phyloP scores from a whole-genome alignment of 257 asterid genomes.

The Misopates orontium region DNA sequence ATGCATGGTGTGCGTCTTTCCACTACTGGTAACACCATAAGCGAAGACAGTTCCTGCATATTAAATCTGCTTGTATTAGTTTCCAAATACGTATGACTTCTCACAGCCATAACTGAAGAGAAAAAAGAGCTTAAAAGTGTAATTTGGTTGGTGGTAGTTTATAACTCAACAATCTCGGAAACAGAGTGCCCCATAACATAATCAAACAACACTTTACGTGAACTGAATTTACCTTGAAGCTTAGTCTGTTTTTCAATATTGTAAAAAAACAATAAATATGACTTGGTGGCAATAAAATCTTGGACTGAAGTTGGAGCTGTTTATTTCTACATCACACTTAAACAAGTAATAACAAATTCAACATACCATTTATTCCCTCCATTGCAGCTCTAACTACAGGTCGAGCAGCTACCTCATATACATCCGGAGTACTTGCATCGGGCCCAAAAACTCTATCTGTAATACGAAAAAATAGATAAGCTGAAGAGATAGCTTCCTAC shows the following conservation, averaged over 20 bases:
- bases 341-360: constrained; percentile 8
- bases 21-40: constrained; percentile 99
- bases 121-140: too few species aligned
- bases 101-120: too few species aligned
- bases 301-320: background rate
- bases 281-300: background rate
- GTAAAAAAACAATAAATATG: too few species aligned
- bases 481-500: constrained; percentile 6
- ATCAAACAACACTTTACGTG: too few species aligned
- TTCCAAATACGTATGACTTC: background rate
- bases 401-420: constrained; percentile 91
- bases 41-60: constrained; percentile 98
- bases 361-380: constrained; percentile 96
- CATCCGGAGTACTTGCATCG: constrained; percentile 78
- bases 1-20: constrained; percentile 99
- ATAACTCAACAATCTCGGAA: too few species aligned
- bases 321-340: background rate
- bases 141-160: too few species aligned
- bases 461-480: constrained; percentile 9
- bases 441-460: constrained; percentile 92
- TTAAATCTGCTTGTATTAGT: constrained; percentile 30
- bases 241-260: too few species aligned
- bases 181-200: too few species aligned
- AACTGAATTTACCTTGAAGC: too few species aligned
- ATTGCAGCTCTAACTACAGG: constrained; percentile 96